Conservation (phyloP, 2,329 filamentous ascomycete species). For the Trichoderma arundinaceum region DNA sequence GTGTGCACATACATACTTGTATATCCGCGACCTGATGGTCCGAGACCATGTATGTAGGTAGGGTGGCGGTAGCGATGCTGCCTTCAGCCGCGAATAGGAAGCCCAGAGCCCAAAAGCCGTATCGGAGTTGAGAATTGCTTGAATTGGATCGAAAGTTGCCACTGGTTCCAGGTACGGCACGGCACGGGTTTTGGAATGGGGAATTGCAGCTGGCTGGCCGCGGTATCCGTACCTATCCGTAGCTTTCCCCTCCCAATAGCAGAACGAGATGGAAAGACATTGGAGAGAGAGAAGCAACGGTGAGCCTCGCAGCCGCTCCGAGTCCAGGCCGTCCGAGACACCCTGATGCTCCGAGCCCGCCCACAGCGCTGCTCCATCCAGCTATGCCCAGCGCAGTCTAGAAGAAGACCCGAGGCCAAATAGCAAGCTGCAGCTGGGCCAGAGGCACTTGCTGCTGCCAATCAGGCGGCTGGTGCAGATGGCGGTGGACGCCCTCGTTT, state of each 20-base stretch:
- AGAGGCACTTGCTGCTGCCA: not conserved
- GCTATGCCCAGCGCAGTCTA: conserved; percentile 22
- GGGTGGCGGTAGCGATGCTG: no score
- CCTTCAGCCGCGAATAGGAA: not conserved
- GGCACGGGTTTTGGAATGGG: not conserved
- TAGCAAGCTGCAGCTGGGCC: conserved; percentile 6
- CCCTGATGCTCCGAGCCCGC: conserved; percentile 13
- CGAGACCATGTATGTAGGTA: no score
- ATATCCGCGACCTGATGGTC: no score
- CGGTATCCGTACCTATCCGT: not conserved
- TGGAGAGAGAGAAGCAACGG: not conserved
- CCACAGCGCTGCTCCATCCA: conserved; percentile 2
- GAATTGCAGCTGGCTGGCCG: conserved; percentile 2
- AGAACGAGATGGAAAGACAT: not conserved
- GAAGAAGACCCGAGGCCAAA: conserved; percentile 5
- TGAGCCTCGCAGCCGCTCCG: conserved; percentile 5
- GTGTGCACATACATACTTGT: no score
- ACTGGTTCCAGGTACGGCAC: conserved; percentile 21
- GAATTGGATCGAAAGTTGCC: not conserved
- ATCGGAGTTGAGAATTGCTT: not conserved
- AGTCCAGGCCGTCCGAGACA: conserved; percentile 6
- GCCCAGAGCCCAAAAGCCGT: not conserved
- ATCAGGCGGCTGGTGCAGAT: not conserved
- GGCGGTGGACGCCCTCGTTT: not conserved
- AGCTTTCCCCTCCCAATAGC: not conserved